phyloP scores from a whole-genome alignment of 2,329 filamentous ascomycete genomes.

The Xylariaceae sp. region DNA sequence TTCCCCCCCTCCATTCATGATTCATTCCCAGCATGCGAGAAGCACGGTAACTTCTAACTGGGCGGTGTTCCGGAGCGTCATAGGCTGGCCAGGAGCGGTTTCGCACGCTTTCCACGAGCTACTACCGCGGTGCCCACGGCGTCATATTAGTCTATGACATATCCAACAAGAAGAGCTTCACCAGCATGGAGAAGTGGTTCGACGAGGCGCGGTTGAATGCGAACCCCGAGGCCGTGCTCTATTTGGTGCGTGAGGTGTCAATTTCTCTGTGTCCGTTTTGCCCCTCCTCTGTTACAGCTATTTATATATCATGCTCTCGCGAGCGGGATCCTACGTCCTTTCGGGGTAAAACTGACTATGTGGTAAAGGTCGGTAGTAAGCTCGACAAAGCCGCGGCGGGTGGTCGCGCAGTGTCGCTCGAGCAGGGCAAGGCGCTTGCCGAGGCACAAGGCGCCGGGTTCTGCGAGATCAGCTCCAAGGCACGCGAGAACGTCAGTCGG shows the following conservation, averaged over 20 bases:
- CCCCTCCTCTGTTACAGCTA: background rate
- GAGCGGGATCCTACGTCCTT: background rate
- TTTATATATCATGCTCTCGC: background rate
- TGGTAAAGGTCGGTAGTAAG: slow-evolving; percentile 45
- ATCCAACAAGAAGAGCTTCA: slow-evolving; percentile 46
- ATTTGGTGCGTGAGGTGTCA: slow-evolving; percentile 37
- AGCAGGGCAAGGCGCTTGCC: slow-evolving; percentile 47
- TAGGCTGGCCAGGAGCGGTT: slow-evolving; percentile 47
- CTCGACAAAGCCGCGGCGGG: slow-evolving; percentile 42
- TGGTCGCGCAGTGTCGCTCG: slow-evolving; percentile 42
- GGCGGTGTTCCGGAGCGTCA: background rate
- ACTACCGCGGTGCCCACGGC: slow-evolving; percentile 48
- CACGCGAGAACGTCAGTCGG: slow-evolving; percentile 47
- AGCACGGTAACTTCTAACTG: background rate
- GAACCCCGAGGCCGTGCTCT: slow-evolving; percentile 45
- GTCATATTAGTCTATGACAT: slow-evolving; percentile 49
- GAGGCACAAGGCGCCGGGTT: slow-evolving; percentile 44
- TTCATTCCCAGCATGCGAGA: background rate
- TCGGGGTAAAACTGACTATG: slow-evolving; percentile 8
- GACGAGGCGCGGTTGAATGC: slow-evolving; percentile 50
- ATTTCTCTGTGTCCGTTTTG: background rate
- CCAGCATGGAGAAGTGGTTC: slow-evolving; percentile 51
- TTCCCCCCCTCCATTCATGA: background rate
- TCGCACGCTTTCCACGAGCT: slow-evolving; percentile 47
- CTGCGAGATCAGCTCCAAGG: slow-evolving; percentile 53